Base-by-base conservation (phyloP, 1,284 basidiomycete species). In the Cutaneotrichosporon dermatis region DNA sequence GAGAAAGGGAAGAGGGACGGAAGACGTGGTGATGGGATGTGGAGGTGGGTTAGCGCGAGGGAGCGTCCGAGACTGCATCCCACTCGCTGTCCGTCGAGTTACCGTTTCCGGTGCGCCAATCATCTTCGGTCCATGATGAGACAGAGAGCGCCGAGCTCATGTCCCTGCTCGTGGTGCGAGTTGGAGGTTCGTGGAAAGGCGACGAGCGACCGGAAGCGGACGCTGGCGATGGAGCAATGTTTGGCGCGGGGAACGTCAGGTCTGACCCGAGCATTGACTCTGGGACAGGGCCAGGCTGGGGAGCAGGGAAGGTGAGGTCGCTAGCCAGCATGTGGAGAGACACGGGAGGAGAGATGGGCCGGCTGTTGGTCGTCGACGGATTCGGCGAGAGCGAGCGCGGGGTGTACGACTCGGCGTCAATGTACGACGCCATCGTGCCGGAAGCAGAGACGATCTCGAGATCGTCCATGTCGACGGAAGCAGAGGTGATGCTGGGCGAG, bases 321-420 rank as follows among this genome's bases (percentile, higher is more conserved):
- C 51, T 53, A 3, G 33, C 50, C 2, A 15, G 13, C 13, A 35
- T 16, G 6, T 11, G 6, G 48, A 35, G 34, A 12, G 48, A 15
- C 7, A 46, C 44, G 16, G 44, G 44, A 15, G 48, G 48, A 5
- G 48, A 37, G 10, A 36, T 12, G 10, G 48, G 48, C 34, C 48
- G 48, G 5, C 35, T 15, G 37, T 35, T 10, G 1, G 50, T 15
- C 16, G 16, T 15, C 15, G 50, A 51, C 4, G 50, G 50, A 9
- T 12, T 12, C 3, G 55, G 57, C 10, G 57, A 55, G n/a, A 44
- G 36, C 6, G 60, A 54, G 35, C 59, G 53, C 6, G 62, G 62
- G 33, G 62, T 64, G 57, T 64, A 64, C 6, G 54, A 55, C 57
- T 64, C 62, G 0, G 62, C 62, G 49, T 64, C 62, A 13, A 64